Conservation (phyloP, 192 early-diverging fungal species). For the Geranomyces michiganensis region DNA sequence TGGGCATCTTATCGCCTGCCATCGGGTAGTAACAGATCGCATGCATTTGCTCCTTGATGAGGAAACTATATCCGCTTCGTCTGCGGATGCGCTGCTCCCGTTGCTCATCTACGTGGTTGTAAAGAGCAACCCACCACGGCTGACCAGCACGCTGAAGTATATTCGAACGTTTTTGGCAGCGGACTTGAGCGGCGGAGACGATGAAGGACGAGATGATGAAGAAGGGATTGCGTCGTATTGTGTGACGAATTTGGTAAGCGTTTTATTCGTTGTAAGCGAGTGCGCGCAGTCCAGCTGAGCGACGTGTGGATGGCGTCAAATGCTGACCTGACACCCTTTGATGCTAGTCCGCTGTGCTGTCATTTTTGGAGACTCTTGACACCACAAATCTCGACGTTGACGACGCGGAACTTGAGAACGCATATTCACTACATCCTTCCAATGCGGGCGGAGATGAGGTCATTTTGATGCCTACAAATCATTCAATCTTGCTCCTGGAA, state of each 20-base stretch:
- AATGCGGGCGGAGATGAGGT: not conserved
- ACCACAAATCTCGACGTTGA: slow-evolving; percentile 1
- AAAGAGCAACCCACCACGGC: slow-evolving; percentile 34
- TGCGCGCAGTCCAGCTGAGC: too few relatives aligned
- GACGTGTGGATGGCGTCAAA: too few relatives aligned
- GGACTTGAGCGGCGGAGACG: slow-evolving; percentile 1
- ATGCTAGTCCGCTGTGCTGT: slow-evolving; percentile 23
- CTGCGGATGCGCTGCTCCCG: slow-evolving; percentile 31
- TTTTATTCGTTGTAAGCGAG: not conserved
- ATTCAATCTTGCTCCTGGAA: not conserved
- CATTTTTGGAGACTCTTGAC: slow-evolving; percentile 30
- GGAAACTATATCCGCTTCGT: too few relatives aligned
- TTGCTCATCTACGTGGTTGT: slow-evolving; percentile 33
- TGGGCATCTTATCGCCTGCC: slow-evolving; percentile 13
- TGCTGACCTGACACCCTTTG: not conserved
- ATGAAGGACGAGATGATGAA: not conserved
- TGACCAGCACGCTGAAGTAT: slow-evolving; percentile 24
- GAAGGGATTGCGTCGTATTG: slow-evolving; percentile 15
- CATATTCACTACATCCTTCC: too few relatives aligned
- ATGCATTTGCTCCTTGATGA: not conserved
- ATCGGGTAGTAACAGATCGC: slow-evolving; percentile 21
- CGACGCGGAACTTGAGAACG: not conserved
- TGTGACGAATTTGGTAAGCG: slow-evolving; percentile 32
- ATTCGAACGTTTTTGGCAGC: slow-evolving; percentile 11
- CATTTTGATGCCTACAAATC: slow-evolving; percentile 12